Conservation (phyloP, 2,329 filamentous ascomycete genomes). For the Aspergillus eucalypticola region DNA sequence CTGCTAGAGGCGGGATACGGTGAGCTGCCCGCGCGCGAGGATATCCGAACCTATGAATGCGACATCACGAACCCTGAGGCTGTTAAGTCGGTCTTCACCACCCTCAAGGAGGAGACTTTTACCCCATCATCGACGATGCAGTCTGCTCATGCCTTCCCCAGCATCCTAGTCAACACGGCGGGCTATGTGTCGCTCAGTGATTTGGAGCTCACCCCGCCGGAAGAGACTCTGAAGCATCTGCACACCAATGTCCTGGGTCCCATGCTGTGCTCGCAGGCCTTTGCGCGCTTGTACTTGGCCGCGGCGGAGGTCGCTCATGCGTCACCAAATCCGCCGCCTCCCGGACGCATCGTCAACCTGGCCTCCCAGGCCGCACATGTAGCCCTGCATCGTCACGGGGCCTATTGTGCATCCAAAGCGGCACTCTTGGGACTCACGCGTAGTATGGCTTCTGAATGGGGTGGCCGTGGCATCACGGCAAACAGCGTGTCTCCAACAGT, state of each 20-base stretch:
- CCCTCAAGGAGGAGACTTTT: conserved; percentile 33
- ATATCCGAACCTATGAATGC: conserved; percentile 43
- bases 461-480: conserved; percentile 46
- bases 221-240: conserved; percentile 48
- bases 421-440: conserved; percentile 47
- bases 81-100: conserved; percentile 46
- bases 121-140: conserved; percentile 10
- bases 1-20: conserved; percentile 42
- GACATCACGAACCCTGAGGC: conserved; percentile 52
- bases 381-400: conserved; percentile 48
- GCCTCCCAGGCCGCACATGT: conserved; percentile 51
- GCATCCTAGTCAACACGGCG: conserved; percentile 46
- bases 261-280: conserved; percentile 49
- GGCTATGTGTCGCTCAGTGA: conserved; percentile 50
- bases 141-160: conserved; percentile 34
- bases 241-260: conserved; percentile 49
- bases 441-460: conserved; percentile 53
- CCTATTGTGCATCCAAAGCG: conserved; percentile 53
- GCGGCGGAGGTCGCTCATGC: conserved; percentile 22
- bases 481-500: conserved; percentile 51
- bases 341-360: conserved; percentile 50
- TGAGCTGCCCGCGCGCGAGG: conserved; percentile 13
- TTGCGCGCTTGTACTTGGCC: conserved; percentile 45
- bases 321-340: conserved; percentile 26
- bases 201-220: conserved; percentile 45